Evolutionary conservation across 371 early-diverging fungal genomes (phyloP), one percentile per base, ranked within the genome.

Genomic region (Coemansia sp.): DNA sequence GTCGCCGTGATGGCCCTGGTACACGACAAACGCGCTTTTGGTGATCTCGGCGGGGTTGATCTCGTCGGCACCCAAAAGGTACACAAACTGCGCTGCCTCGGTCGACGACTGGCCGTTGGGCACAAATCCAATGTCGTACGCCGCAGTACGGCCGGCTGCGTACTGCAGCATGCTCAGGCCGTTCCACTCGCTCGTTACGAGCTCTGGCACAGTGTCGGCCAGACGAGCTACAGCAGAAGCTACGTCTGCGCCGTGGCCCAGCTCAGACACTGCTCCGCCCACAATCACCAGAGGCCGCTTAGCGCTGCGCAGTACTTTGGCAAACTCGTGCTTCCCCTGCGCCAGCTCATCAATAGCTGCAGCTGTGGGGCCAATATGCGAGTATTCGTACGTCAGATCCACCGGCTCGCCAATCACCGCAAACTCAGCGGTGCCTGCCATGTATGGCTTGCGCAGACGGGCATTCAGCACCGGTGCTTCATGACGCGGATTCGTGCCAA

Each of bases 1-100:
- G 82, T 98, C 98, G 80, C 98, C 98, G 80, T 98, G 98, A 83
- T 97, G 97, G 37, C 98, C 98, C 82, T 97, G 97, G 84, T 98
- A 98, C 59, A 98, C 94, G 24, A 98, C 97, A 80, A 98, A 98
- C 24, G 96, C 93, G 77, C 91, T 88, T 80, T 87, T 85, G 68
- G 95, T 92, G 37, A 96, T 84, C 70, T 90, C 91, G 31, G 80
- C 68, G 27, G 89, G 78, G 18, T 75, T 61, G 68, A 95, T 77
- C 59, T 95, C 92, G 78, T 97, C 98, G 56, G 98, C 96, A 62
- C 90, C 89, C 68, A 97, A 87, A 59, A 97, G 87, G 84, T 96
- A 97, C 22, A 97, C 78, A 69, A 97, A 91, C 72, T 90, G 86
- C 39, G 83, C 64, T 5, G 81, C 71, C 10, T 79, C 82, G 53